phyloP scores from a whole-genome alignment of 352 stramenopile species.

The Pythium sukuiense region DNA sequence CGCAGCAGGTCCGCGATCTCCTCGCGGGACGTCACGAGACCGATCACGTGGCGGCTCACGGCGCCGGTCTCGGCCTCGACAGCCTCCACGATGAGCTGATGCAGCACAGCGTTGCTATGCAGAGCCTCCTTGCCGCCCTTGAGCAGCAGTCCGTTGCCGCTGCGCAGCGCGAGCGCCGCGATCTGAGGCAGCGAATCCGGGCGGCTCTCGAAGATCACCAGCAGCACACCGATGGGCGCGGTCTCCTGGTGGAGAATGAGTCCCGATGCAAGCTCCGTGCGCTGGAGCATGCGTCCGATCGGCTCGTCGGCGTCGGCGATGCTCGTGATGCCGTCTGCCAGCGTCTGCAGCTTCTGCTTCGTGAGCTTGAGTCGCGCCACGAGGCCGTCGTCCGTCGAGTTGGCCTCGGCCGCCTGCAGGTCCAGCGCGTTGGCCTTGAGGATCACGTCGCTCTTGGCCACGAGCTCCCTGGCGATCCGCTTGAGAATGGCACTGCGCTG shows the following conservation, averaged over 20 bases:
- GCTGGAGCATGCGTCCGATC: constrained; percentile 71
- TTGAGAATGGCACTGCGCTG: constrained; percentile 89
- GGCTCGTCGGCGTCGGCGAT: constrained; percentile 85
- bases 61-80: constrained; percentile 90
- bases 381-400: constrained; percentile 62
- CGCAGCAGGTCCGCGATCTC: constrained; percentile 93
- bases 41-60: constrained; percentile 93
- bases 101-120: constrained; percentile 89
- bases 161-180: constrained; percentile 93
- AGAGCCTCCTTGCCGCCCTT: constrained; percentile 97
- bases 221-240: constrained; percentile 95
- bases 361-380: constrained; percentile 86
- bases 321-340: constrained; percentile 94
- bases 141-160: constrained; percentile 95
- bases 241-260: constrained; percentile 94
- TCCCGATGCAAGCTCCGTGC: constrained; percentile 90
- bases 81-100: constrained; percentile 93
- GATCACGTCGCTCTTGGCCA: constrained; percentile 82
- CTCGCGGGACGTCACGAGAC: constrained; percentile 93
- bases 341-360: constrained; percentile 92
- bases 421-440: constrained; percentile 93
- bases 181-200: constrained; percentile 97
- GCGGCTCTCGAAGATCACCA: constrained; percentile 98
- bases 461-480: constrained; percentile 86
- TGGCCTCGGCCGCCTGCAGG: constrained; percentile 78